Conservation (phyloP, 768 basidiomycete genomes). For the Termitomyces sp. region DNA sequence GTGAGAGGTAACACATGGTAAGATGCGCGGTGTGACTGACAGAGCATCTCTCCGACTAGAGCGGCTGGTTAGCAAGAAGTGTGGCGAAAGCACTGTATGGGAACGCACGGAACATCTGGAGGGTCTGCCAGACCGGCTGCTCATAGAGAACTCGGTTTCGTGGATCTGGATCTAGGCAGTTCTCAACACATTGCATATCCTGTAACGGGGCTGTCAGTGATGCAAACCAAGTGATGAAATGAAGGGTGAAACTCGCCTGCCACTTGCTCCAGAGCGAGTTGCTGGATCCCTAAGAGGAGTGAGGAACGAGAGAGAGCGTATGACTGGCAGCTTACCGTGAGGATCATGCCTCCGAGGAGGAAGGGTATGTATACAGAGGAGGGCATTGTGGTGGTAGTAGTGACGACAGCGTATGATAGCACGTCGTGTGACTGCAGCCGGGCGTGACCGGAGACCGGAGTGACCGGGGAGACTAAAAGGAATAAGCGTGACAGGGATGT, state of each 20-base stretch:
- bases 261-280: slow-evolving; percentile 84
- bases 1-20: slow-evolving; percentile 25
- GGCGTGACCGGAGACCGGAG: slow-evolving; percentile 17
- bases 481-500: slow-evolving; percentile 14
- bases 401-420: slow-evolving; percentile 1
- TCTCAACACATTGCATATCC: slow-evolving; percentile 99
- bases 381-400: slow-evolving; percentile 47
- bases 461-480: slow-evolving; percentile 10
- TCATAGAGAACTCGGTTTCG: slow-evolving; percentile 73
- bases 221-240: slow-evolving; percentile 6
- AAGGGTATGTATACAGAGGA: slow-evolving; percentile 67
- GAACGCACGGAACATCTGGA: slow-evolving; percentile 84
- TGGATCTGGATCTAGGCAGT: slow-evolving; percentile 71
- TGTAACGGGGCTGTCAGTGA: slow-evolving; percentile 24
- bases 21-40: slow-evolving; percentile 46
- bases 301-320: not conserved
- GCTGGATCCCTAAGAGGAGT: slow-evolving; percentile 57
- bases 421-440: slow-evolving; percentile 9
- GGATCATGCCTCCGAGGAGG: slow-evolving; percentile 90
- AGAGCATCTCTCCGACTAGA: slow-evolving; percentile 91
- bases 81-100: slow-evolving; percentile 18
- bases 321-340: slow-evolving; percentile 54
- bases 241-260: slow-evolving; percentile 49
- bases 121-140: slow-evolving; percentile 91
- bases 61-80: slow-evolving; percentile 27